Evolutionary conservation across 176 grass and related monocot species (phyloP).

Genomic region (Aegilops umbellulata): DNA sequence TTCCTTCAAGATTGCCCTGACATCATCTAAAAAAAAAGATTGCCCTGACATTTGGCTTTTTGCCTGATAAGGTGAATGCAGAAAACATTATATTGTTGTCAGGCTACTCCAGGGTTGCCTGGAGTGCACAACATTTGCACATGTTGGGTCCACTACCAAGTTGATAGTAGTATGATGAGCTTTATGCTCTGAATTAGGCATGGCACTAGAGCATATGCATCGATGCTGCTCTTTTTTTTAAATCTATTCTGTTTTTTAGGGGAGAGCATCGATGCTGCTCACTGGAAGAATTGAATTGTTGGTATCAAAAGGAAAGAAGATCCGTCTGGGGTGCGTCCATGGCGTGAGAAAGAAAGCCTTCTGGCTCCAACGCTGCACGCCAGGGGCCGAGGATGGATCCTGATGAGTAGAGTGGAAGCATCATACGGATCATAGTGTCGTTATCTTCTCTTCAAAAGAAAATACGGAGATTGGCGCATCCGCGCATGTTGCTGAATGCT

Average conservation of each 20-base stretch:
- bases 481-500: too few species aligned
- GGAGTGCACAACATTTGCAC: background rate
- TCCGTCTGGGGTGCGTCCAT: background rate
- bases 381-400: background rate
- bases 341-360: background rate
- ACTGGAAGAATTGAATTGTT: background rate
- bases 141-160: background rate
- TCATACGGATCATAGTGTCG: too few species aligned
- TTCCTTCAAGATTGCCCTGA: background rate
- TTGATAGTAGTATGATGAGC: too few species aligned
- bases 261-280: background rate
- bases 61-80: background rate
- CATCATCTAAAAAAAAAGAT: background rate
- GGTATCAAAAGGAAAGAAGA: background rate
- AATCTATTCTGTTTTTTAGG: too few species aligned
- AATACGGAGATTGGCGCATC: too few species aligned
- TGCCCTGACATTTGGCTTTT: background rate
- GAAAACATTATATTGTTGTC: background rate
- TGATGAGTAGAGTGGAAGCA: too few species aligned
- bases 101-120: background rate
- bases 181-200: background rate
- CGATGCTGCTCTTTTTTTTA: background rate
- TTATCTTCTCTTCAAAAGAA: too few species aligned
- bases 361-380: background rate
- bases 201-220: background rate